Evolutionary conservation across 768 basidiomycete species (phyloP).

Genomic region (Lactarius evosmus): DNA sequence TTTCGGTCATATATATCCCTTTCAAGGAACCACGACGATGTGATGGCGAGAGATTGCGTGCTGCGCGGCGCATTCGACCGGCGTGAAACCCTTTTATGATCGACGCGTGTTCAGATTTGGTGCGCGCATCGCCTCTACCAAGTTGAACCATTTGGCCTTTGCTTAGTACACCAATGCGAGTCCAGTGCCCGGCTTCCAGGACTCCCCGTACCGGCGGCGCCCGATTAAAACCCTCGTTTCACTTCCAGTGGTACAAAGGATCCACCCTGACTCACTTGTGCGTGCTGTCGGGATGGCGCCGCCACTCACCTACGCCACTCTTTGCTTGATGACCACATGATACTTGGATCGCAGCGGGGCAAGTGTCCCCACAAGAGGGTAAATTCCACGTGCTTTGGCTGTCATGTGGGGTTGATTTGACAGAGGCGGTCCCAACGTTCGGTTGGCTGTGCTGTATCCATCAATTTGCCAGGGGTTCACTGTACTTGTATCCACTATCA

Average conservation of each 20-base stretch:
- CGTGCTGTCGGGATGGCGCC: not conserved
- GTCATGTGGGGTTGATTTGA: not conserved
- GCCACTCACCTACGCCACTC: not conserved
- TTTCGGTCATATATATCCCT: not conserved
- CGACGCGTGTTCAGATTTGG: slow-evolving; percentile 6
- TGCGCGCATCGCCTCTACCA: slow-evolving; percentile 17
- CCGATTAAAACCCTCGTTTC: slow-evolving; percentile 1
- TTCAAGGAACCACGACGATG: not conserved
- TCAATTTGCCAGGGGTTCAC: not conserved
- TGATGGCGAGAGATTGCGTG: not conserved
- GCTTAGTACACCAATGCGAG: not conserved
- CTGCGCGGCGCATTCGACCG: not conserved
- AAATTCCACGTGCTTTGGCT: not conserved
- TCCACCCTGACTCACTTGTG: not conserved
- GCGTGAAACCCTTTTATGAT: slow-evolving; percentile 6
- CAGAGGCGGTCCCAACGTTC: not conserved
- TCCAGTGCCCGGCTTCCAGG: slow-evolving; percentile 11
- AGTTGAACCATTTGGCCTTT: not conserved
- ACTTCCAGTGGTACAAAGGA: not conserved
- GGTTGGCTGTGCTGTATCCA: not conserved
- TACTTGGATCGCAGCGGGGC: not conserved
- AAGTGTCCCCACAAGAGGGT: not conserved
- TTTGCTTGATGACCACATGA: not conserved
- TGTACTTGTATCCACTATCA: slow-evolving; percentile 6
- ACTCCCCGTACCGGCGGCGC: not conserved